Base-by-base conservation (phyloP, 129 eudicot species). In the Pittosporum tobira region DNA sequence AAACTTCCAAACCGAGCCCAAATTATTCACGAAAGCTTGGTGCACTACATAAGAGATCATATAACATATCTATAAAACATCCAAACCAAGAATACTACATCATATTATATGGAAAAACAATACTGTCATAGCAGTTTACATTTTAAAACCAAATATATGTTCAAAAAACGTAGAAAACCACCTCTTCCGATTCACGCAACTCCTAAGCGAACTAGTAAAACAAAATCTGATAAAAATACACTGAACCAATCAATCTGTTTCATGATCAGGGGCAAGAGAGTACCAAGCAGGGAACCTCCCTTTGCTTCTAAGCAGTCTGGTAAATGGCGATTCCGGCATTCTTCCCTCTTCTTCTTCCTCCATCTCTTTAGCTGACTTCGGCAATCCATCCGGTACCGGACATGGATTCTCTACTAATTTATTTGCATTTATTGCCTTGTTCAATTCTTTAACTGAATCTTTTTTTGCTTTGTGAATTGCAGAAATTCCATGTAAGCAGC, bases 361-460 rank as follows among this genome's bases (percentile, higher is more conserved):
- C 11, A 81, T 31, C 69, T 81, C 88, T 49, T 73, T 73, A 46
- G 34, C 20, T 6, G 80, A 53, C 61, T 74, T 76, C 2, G 88
- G 88, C 72, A 81, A 51, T 23, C 88, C 83, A 53, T 81, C 88
- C 2, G 88, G 88, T 16, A 81, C 67, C 13, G 82, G 73, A 24
- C 75, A 54, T 4, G 48, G 65, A 1, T 42, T 61, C 45, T 31
- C 31, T 23, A 19, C 63, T 28, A 1, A 25, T 15, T 37, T 27
- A 21, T 47, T 59, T 4, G 27, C n/a, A 45, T 58, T 59, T 12
- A 31, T 14, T 1, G 25, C 26, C 37, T 75, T 67, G 15, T 7
- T 36, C 9, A 67, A 29, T n/a, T 51, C 59, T 9, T 5, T 57
- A 30, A 34, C 1, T 44, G 8, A 14, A 2, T 58, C 76, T 57